Conservation (phyloP, 2,329 filamentous ascomycete genomes). For the Dothistroma pini region DNA sequence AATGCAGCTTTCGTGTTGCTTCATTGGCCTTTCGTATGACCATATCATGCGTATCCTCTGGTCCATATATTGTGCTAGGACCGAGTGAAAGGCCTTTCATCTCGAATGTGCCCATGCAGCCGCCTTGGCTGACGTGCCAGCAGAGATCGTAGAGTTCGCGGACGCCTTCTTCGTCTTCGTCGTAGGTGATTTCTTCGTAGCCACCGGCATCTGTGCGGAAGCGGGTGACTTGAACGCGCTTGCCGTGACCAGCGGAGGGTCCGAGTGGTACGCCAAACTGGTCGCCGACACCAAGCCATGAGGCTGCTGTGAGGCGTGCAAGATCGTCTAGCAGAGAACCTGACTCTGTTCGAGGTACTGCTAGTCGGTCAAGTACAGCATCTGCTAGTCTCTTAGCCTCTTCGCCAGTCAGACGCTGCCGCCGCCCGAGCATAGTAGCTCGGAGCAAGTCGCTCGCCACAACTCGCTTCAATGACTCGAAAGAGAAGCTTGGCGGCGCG, state of each 20-base stretch:
- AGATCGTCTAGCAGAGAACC: constrained; percentile 35
- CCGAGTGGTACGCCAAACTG: constrained; percentile 39
- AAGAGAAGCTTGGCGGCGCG: constrained; percentile 29
- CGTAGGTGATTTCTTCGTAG: constrained; percentile 33
- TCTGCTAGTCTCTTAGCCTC: constrained; percentile 48
- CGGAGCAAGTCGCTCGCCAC: constrained; percentile 47
- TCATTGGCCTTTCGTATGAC: constrained; percentile 22
- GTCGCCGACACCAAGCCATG: constrained; percentile 39
- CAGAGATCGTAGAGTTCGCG: constrained; percentile 45
- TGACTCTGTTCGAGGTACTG: constrained; percentile 34
- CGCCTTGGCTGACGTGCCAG: constrained; percentile 42
- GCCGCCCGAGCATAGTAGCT: constrained; percentile 41
- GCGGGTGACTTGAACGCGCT: constrained; percentile 41
- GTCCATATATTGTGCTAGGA: neutral
- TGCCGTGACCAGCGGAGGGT: constrained; percentile 29
- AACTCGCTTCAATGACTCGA: constrained; percentile 44
- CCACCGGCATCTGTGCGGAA: constrained; percentile 38
- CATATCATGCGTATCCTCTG: constrained; percentile 21
- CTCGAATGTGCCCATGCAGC: constrained; percentile 41
- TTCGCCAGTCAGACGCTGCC: constrained; percentile 39
- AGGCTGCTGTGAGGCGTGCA: constrained; percentile 40
- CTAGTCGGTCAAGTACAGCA: constrained; percentile 40
- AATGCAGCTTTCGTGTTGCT: constrained; percentile 17
- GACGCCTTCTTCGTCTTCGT: constrained; percentile 40
- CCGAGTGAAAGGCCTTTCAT: constrained; percentile 38